Conservation (phyloP, 768 basidiomycete genomes). For the Lactifluus subvellereus region DNA sequence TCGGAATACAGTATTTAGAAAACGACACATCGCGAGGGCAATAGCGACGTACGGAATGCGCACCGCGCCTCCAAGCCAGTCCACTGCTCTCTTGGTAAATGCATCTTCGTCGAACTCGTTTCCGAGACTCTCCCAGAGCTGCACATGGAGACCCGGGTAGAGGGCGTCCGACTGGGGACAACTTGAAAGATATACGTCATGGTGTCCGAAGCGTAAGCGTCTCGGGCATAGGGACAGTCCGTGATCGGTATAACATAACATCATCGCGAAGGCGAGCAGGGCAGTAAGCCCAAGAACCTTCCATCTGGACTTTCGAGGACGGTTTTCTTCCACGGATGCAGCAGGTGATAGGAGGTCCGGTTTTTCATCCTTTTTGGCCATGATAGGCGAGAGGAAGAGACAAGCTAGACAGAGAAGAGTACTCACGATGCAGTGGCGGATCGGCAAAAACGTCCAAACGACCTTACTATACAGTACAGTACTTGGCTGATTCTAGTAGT, state of each 20-base stretch:
- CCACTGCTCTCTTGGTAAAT: slow-evolving; percentile 34
- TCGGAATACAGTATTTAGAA: neutral
- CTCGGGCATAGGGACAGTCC: neutral
- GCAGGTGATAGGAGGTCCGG: neutral
- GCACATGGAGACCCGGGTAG: slow-evolving; percentile 30
- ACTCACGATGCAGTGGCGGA: too few species aligned
- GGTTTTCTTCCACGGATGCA: neutral
- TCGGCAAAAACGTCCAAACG: too few species aligned
- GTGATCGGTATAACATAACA: neutral
- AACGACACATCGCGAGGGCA: neutral
- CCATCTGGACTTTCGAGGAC: neutral
- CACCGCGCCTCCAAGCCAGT: slow-evolving; percentile 38
- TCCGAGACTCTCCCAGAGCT: slow-evolving; percentile 32
- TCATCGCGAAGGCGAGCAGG: neutral
- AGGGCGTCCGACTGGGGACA: slow-evolving; percentile 30
- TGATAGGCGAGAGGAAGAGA: neutral
- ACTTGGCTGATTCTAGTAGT: too few species aligned
- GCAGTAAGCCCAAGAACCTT: neutral
- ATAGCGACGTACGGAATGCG: slow-evolving; percentile 33
- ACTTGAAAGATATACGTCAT: neutral
- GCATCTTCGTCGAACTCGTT: slow-evolving; percentile 29
- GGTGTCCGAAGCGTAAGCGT: neutral
- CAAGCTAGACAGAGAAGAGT: too few species aligned
- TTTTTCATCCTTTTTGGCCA: neutral
- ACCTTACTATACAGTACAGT: too few species aligned